phyloP scores from a whole-genome alignment of 345 rosid species.

The Aquilaria malaccensis region DNA sequence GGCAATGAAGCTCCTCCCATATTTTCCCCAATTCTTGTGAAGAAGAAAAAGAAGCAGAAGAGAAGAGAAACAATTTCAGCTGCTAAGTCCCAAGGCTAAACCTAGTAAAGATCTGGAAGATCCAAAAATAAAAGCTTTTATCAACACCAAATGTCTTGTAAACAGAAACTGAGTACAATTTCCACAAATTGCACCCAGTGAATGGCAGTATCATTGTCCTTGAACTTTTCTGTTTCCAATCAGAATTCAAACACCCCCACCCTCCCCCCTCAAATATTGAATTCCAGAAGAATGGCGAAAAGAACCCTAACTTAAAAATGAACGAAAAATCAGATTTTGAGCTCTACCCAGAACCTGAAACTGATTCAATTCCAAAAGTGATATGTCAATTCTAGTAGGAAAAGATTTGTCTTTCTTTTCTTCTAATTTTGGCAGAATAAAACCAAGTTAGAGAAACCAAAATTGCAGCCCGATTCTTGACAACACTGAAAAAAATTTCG shows the following conservation, averaged over 20 bases:
- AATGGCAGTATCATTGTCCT: constrained; percentile 55
- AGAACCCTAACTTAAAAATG: neutral
- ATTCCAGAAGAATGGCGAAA: constrained; percentile 1
- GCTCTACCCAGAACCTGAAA: constrained; percentile 23
- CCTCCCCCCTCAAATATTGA: constrained; percentile 22
- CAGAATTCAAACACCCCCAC: constrained; percentile 13
- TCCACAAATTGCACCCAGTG: constrained; percentile 45
- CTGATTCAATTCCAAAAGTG: neutral
- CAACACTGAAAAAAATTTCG: constrained; percentile 5
- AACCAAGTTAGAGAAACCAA: constrained; percentile 4
- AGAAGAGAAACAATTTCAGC: constrained; percentile 6
- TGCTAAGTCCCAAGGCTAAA: constrained; percentile 40
- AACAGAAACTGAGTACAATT: constrained; percentile 41
- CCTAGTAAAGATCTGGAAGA: constrained; percentile 60
- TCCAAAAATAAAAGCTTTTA: constrained; percentile 72
- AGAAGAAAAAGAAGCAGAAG: constrained; percentile 3
- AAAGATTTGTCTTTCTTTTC: neutral
- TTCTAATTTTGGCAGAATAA: neutral
- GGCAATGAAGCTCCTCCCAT: constrained; percentile 74
- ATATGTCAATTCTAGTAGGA: neutral
- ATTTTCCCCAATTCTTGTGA: constrained; percentile 5
- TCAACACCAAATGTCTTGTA: constrained; percentile 43
- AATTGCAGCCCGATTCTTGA: constrained; percentile 21
- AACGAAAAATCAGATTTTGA: constrained; percentile 7
- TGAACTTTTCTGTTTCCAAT: constrained; percentile 26